These are phyloP conservation scores for Cutaneotrichosporon sp. DNA, from an alignment of 1,284 basidiomycete genomes.

Conservation along the genomic window DNA sequence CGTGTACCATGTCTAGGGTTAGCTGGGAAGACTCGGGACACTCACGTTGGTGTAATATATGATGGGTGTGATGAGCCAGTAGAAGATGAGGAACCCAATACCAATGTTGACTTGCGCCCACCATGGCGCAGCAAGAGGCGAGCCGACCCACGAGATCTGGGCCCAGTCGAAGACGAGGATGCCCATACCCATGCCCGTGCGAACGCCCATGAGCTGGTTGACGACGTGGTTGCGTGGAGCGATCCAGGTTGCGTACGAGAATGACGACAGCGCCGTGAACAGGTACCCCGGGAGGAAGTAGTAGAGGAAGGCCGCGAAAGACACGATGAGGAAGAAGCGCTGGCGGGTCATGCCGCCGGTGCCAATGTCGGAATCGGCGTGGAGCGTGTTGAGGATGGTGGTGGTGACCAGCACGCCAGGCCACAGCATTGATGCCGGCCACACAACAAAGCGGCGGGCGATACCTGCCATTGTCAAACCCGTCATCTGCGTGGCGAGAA, in stretches of 20 bases:
- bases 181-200: conserved; percentile 82
- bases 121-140: conserved; percentile 92
- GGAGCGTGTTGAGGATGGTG: conserved; percentile 91
- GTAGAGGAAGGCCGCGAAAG: conserved; percentile 69
- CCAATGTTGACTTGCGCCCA: conserved; percentile 95
- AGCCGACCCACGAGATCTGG: conserved; percentile 85
- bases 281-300: conserved; percentile 93
- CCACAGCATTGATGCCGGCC: conserved; percentile 98
- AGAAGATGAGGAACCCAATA: conserved; percentile 82
- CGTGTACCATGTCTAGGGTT: conserved; percentile 71
- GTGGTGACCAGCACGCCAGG: conserved; percentile 89
- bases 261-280: conserved; percentile 80
- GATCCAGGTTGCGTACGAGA: conserved; percentile 94
- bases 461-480: conserved; percentile 88
- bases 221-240: conserved; percentile 75
- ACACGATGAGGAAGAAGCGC: conserved; percentile 72
- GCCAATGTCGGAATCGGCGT: conserved; percentile 87
- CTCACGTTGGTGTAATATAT: conserved; percentile 88
- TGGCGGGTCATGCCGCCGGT: conserved; percentile 72
- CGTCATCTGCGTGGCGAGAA: conserved; percentile 84
- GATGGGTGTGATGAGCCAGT: conserved; percentile 84
- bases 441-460: conserved; percentile 60
- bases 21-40: conserved; percentile 22
- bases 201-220: conserved; percentile 89
- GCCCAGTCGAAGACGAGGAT: conserved; percentile 94